phyloP scores from a whole-genome alignment of 257 asterid genomes.

The Solanum commersonii region DNA sequence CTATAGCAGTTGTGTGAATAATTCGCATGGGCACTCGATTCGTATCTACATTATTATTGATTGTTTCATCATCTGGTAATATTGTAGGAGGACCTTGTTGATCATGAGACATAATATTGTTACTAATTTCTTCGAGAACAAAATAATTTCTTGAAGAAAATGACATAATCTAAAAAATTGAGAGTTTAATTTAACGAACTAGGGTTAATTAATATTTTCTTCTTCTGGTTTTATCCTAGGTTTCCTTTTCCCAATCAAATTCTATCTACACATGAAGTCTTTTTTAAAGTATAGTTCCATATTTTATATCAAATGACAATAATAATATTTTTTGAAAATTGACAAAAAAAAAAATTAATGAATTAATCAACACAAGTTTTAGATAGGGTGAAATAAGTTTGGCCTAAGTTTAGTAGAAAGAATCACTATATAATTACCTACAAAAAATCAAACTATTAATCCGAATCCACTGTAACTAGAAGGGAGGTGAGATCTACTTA shows the following conservation, averaged over 20 bases:
- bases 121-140: not conserved
- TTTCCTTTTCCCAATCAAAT: not conserved
- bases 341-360: not conserved
- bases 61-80: no score
- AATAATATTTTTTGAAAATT: no score
- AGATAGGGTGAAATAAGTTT: not conserved
- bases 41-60: not conserved
- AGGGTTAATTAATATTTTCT: not conserved
- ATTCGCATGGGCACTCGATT: not conserved
- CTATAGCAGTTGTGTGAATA: not conserved
- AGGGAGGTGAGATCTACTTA: not conserved
- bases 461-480: not conserved
- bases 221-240: not conserved
- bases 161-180: not conserved
- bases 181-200: not conserved
- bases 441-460: no score
- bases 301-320: no score
- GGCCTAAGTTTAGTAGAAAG: no score
- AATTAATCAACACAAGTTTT: not conserved
- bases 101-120: not conserved
- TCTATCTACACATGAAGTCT: not conserved
- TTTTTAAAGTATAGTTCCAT: not conserved
- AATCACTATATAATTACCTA: no score
- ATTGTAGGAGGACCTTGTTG: not conserved
- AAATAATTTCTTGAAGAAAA: not conserved